These are phyloP conservation scores for Allomyces macrogynus DNA, from an alignment of 192 early-diverging fungal species.

Conservation along the genomic window DNA sequence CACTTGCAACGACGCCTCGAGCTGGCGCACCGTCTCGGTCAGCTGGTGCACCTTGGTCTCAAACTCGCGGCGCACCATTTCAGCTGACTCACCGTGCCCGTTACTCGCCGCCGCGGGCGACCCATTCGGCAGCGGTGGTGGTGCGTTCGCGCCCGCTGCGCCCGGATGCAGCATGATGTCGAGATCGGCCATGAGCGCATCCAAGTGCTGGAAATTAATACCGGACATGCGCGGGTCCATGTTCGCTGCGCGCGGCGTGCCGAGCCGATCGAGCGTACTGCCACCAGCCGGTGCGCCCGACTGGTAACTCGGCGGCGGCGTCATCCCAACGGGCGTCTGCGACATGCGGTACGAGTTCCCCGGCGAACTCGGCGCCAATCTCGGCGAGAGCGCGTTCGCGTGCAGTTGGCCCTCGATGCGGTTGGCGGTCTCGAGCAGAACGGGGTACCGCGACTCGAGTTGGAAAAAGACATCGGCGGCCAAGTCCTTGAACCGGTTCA, in stretches of 20 bases:
- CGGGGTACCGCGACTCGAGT: conserved; percentile 40
- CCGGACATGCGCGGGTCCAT: neutral
- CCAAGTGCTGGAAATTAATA: conserved; percentile 38
- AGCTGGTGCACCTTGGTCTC: conserved; percentile 9
- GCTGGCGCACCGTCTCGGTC: conserved; percentile 9
- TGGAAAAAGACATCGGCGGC: conserved; percentile 72
- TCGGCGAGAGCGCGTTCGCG: too few relatives aligned
- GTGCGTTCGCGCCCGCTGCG: conserved; percentile 1
- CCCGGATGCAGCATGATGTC: conserved; percentile 28
- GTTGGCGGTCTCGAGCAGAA: conserved; percentile 10
- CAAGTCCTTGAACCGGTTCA: conserved; percentile 72
- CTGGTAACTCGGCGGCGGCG: neutral
- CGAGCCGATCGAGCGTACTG: neutral
- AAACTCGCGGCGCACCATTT: conserved; percentile 11
- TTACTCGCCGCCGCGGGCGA: too few relatives aligned
- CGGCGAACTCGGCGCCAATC: too few relatives aligned
- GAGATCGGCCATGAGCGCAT: conserved; percentile 56
- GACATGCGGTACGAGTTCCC: neutral
- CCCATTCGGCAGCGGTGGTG: conserved; percentile 1
- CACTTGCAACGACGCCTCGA: conserved; percentile 8
- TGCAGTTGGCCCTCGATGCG: neutral
- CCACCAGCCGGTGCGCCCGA: neutral
- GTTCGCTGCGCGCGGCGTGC: neutral
- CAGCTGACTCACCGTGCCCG: neutral
- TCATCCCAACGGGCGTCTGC: neutral